These are phyloP conservation scores for Quercus lobata DNA, from an alignment of 331 rosid genomes.

Conservation along the genomic window DNA sequence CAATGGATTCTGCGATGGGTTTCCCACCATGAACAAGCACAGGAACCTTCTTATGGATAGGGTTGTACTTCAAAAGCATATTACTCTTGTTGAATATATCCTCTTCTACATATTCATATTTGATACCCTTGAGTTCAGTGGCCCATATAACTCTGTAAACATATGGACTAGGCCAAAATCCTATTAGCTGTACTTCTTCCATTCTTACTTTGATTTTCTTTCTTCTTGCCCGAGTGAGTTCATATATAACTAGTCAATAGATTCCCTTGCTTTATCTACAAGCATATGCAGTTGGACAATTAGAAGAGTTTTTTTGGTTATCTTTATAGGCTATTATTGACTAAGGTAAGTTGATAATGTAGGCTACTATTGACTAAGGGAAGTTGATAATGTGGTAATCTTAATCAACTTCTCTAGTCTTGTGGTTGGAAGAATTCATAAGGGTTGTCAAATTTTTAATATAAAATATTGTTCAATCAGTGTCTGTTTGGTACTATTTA, in stretches of 20 bases:
- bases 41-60: not conserved
- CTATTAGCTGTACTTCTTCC: slow-evolving; percentile 24
- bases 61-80: not conserved
- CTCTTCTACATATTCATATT: no score
- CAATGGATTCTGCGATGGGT: not conserved
- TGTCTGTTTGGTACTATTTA: no score
- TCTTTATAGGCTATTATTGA: not conserved
- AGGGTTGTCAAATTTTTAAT: no score
- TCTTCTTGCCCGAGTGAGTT: not conserved
- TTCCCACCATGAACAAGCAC: not conserved
- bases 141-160: slow-evolving; percentile 20
- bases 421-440: no score
- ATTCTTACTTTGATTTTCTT: not conserved
- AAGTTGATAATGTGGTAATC: no score
- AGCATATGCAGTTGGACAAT: not conserved
- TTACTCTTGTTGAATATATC: not conserved
- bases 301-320: not conserved
- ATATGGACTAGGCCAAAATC: slow-evolving; percentile 23
- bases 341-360: not conserved
- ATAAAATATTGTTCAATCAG: no score
- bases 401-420: no score
- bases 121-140: not conserved
- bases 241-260: not conserved
- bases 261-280: not conserved
- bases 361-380: no score